Conservation (phyloP, 495 filamentous ascomycete species). For the Hypomontagnella submonticulosa region DNA sequence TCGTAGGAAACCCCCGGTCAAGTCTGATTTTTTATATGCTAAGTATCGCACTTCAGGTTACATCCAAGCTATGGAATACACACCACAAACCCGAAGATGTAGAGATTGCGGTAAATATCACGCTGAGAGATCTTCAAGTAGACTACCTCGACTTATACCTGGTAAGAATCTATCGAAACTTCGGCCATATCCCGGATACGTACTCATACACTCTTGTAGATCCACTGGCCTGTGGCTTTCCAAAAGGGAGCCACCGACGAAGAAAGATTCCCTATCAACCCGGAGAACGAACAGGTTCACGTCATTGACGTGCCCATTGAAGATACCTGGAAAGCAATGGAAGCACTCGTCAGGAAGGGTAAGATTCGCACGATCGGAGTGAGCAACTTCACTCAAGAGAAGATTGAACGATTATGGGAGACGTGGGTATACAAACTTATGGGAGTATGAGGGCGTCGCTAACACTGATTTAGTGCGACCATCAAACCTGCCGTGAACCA, state of each 20-base stretch:
- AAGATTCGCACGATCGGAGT: constrained; percentile 65
- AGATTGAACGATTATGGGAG: constrained; percentile 55
- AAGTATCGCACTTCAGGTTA: constrained; percentile 52
- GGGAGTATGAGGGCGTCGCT: neutral
- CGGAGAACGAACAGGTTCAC: constrained; percentile 38
- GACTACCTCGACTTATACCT: constrained; percentile 80
- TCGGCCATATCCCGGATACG: too few relatives aligned
- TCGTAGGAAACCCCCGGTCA: constrained; percentile 42
- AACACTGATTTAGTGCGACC: constrained; percentile 30
- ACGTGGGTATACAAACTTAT: constrained; percentile 10
- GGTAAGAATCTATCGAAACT: constrained; percentile 4
- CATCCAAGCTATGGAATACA: constrained; percentile 66
- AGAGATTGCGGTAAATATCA: constrained; percentile 59
- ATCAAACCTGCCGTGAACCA: constrained; percentile 68
- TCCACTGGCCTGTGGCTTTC: constrained; percentile 72
- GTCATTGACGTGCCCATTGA: constrained; percentile 43
- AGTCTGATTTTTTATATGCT: constrained; percentile 23
- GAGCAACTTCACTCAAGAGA: constrained; percentile 65
- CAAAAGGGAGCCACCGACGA: constrained; percentile 29
- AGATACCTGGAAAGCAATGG: constrained; percentile 60
- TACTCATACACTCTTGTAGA: constrained; percentile 26
- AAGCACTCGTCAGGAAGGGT: constrained; percentile 57
- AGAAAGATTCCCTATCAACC: constrained; percentile 46
- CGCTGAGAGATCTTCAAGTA: constrained; percentile 64
- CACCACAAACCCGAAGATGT: constrained; percentile 57